Base-by-base conservation (phyloP, 2,329 filamentous ascomycete genomes). In the Clonostachys byssicola region DNA sequence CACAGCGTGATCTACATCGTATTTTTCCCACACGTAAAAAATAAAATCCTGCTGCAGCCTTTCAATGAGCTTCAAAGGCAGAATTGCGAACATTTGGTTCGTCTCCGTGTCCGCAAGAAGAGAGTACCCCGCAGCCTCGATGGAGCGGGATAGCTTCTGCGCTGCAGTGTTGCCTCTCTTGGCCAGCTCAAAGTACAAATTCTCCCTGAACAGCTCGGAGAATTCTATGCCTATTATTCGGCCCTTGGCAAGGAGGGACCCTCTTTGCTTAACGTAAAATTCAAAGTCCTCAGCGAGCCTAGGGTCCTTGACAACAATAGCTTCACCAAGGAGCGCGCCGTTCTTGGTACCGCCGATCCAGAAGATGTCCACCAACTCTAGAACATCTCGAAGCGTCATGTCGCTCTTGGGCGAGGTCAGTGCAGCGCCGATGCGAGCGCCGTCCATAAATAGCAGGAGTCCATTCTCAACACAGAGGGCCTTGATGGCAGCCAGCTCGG, bases 321-420 rank as follows among this genome's bases (percentile, higher is more conserved):
- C 74, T 49, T 78, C 74, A 2, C 74, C 74, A 5, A 78, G 62
- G 5, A 78, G 53, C 0, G 73, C 73, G 1, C 74, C 74, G 51
- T 73, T 73, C 51, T 78, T 78, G 5, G 74, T 78, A 0, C 74
- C 74, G 4, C 74, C 74, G 36, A 78, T 76, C 74, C 74, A 78
- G 59, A 78, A 78, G 17, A 78, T 73, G 47, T 78, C 74, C 0
- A 71, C 74, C 39, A 75, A 53, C 5, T 73, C 67, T 2, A 74
- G 56, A 6, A 78, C 57, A 46, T 78, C 74, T 0, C 53, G 52
- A 6, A 74, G 60, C 0, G 64, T 67, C 57, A 47, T 55, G 47
- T 75, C 70, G 38, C 71, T 75, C 18, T 56, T 58, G 10, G 38
- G 56, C 0, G 73, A 72, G 2, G 68, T 64, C 12, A 78, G 54